A percentile compares a stretch with the other conserved stretches of the same genome.
These are phyloP conservation scores for Neonectria neomacrospora DNA, from an alignment of 2,329 filamentous ascomycete species.

Conservation along the genomic window DNA sequence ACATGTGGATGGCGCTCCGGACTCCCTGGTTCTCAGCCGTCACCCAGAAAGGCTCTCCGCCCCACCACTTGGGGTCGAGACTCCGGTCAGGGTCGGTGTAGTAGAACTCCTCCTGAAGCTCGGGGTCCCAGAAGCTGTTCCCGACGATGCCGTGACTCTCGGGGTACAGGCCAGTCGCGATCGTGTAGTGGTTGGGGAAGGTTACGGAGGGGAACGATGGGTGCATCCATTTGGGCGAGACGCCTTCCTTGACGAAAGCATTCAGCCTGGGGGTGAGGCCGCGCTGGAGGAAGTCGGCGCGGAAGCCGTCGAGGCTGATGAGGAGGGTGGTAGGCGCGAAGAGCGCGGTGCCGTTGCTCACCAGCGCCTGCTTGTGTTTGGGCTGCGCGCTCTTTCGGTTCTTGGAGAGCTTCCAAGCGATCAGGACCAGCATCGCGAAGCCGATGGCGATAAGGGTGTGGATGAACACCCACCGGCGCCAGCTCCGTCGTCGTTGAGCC, in stretches of 20 bases:
- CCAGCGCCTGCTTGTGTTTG: conserved; percentile 45
- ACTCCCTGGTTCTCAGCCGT: conserved; percentile 87
- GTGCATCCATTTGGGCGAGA: conserved; percentile 91
- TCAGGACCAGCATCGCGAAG: conserved; percentile 65
- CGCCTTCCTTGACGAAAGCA: conserved; percentile 80
- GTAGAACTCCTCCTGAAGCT: conserved; percentile 81
- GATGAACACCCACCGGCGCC: conserved; percentile 65
- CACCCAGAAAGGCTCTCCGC: conserved; percentile 91
- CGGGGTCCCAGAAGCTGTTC: conserved; percentile 94
- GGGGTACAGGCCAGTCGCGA: conserved; percentile 91
- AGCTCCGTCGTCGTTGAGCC: conserved; percentile 61
- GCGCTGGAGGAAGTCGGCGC: conserved; percentile 89
- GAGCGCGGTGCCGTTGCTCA: conserved; percentile 85
- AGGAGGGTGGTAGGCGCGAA: conserved; percentile 94
- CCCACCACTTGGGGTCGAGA: conserved; percentile 93
- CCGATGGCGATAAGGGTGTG: conserved; percentile 62
- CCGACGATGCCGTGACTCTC: conserved; percentile 93
- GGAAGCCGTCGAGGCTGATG: conserved; percentile 94
- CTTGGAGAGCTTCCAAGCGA: conserved; percentile 69
- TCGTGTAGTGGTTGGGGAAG: conserved; percentile 95
- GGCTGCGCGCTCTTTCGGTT: conserved; percentile 51
- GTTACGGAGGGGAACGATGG: conserved; percentile 97
- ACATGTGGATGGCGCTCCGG: conserved; percentile 92
- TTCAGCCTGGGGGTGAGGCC: conserved; percentile 85
- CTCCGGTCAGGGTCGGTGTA: conserved; percentile 83